phyloP scores from a whole-genome alignment of 2,329 filamentous ascomycete species.

The Sclerotiophoma versabilis region DNA sequence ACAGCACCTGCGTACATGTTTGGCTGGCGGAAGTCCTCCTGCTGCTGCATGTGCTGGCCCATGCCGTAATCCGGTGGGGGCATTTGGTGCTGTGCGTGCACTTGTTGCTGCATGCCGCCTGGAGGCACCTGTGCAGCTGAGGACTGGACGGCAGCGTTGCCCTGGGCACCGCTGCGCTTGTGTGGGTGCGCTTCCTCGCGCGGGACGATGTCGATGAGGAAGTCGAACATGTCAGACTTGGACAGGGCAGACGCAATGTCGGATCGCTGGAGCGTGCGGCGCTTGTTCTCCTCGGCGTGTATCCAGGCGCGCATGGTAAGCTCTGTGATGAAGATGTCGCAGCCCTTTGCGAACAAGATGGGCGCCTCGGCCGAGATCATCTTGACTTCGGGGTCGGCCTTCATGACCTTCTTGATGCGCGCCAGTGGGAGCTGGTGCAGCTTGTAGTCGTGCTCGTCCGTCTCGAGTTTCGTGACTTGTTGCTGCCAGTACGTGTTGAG shows the following conservation, averaged over 20 bases:
- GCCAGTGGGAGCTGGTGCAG: slow-evolving; percentile 94
- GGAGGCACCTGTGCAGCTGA: slow-evolving; percentile 50
- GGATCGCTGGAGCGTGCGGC: slow-evolving; percentile 90
- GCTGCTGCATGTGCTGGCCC: slow-evolving; percentile 65
- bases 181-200: slow-evolving; percentile 89
- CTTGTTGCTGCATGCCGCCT: slow-evolving; percentile 50
- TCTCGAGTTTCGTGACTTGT: slow-evolving; percentile 93
- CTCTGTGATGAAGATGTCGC: slow-evolving; percentile 99
- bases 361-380: slow-evolving; percentile 99
- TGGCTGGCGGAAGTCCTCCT: slow-evolving; percentile 76
- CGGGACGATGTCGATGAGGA: slow-evolving; percentile 97
- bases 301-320: slow-evolving; percentile 99
- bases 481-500: slow-evolving; percentile 99
- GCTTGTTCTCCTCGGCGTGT: slow-evolving; percentile 98
- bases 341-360: slow-evolving; percentile 97
- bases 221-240: slow-evolving; percentile 99
- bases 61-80: slow-evolving; percentile 64
- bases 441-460: slow-evolving; percentile 97
- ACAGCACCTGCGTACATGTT: slow-evolving; percentile 84
- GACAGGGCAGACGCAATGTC: slow-evolving; percentile 95
- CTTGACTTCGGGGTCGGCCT: slow-evolving; percentile 98
- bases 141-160: slow-evolving; percentile 48
- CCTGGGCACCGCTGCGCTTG: slow-evolving; percentile 64
- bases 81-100: slow-evolving; percentile 60
- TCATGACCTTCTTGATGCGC: slow-evolving; percentile 99